phyloP scores from a whole-genome alignment of 2,329 filamentous ascomycete genomes.

The Claviceps capensis region DNA sequence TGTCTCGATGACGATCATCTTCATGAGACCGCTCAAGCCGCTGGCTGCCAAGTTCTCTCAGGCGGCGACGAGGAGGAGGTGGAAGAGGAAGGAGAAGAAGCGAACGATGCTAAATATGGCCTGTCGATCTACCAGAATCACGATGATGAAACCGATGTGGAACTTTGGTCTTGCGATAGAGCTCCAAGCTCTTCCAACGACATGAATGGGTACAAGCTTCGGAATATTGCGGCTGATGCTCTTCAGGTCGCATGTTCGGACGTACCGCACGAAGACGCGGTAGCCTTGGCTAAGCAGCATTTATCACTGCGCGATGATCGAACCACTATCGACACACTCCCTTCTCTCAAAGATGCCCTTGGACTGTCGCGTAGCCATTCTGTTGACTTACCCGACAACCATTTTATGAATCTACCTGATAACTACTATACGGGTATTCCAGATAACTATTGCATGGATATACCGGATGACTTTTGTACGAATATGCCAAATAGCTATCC shows the following conservation, averaged over 20 bases:
- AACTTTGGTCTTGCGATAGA: background rate
- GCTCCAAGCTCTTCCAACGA: background rate
- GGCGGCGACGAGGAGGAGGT: slow-evolving; percentile 29
- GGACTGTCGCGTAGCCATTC: no score
- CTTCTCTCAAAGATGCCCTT: slow-evolving; percentile 2
- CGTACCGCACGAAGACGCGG: slow-evolving; percentile 8
- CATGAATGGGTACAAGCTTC: slow-evolving; percentile 12
- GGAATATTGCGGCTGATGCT: slow-evolving; percentile 19
- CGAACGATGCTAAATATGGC: slow-evolving; percentile 14
- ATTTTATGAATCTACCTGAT: no score
- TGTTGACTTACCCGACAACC: no score
- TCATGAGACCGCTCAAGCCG: slow-evolving; percentile 49
- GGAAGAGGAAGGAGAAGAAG: slow-evolving; percentile 6
- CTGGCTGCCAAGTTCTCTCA: slow-evolving; percentile 38
- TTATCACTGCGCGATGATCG: slow-evolving; percentile 22
- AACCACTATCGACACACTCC: slow-evolving; percentile 6
- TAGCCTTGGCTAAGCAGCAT: slow-evolving; percentile 17
- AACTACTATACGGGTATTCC: no score
- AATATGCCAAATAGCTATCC: no score
- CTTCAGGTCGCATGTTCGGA: slow-evolving; percentile 11
- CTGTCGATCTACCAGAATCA: background rate
- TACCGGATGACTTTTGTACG: no score
- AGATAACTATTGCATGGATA: no score
- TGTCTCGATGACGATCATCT: slow-evolving; percentile 49
- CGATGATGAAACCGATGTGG: background rate